Evolutionary conservation across 129 eudicot genomes (phyloP).

Genomic region (Centrapalus pauciflorus): DNA sequence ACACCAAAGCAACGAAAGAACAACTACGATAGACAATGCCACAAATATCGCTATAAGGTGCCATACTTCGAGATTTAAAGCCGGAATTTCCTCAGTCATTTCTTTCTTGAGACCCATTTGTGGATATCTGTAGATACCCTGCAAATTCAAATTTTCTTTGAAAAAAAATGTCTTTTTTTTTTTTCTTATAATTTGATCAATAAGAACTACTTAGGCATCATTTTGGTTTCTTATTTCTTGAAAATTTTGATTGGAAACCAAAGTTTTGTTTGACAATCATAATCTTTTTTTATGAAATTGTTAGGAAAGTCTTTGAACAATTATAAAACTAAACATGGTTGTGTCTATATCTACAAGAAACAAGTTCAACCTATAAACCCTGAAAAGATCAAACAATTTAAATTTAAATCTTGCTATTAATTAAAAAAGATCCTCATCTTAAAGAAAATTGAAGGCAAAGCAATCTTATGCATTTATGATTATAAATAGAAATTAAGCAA

Average conservation of each 20-base stretch:
- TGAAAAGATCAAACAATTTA: constrained; percentile 3
- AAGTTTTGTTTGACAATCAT: constrained; percentile 5
- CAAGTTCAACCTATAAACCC: constrained; percentile 9
- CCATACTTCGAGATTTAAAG: constrained; percentile 80
- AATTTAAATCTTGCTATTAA: not conserved
- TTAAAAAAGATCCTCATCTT: constrained; percentile 11
- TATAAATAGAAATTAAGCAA: not conserved
- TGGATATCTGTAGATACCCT: constrained; percentile 24
- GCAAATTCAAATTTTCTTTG: constrained; percentile 21
- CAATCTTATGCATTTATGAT: not conserved
- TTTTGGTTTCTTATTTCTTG: not conserved
- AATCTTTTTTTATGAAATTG: not conserved
- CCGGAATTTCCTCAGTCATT: constrained; percentile 54
- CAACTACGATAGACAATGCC: constrained; percentile 42
- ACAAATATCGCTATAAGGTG: constrained; percentile 58
- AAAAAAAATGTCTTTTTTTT: not conserved
- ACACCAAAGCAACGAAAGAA: constrained; percentile 50
- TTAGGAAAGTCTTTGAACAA: not conserved
- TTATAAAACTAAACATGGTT: not conserved
- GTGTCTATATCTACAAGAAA: too few relatives aligned
- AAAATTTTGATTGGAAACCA: constrained; percentile 1
- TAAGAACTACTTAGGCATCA: not conserved
- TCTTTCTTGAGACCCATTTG: constrained; percentile 61
- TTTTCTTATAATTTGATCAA: not conserved
- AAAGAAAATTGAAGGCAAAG: not conserved